Conservation (phyloP, 805 yeast genomes). For the Zygosaccharomyces bisporus region DNA sequence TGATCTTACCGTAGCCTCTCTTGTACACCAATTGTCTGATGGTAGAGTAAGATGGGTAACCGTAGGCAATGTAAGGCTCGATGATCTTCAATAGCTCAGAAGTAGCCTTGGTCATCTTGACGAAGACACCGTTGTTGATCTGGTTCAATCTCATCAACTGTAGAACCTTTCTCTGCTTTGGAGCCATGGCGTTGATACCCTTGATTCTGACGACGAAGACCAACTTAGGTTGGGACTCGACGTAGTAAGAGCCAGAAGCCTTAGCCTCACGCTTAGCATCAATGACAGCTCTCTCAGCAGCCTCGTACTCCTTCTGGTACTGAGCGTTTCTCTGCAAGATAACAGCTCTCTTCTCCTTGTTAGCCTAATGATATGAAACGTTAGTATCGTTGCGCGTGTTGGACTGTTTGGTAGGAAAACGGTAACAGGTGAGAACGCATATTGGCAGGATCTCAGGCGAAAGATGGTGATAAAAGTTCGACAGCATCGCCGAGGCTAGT, state of each 20-base stretch:
- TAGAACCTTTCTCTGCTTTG: constrained; percentile 98
- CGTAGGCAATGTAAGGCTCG: constrained; percentile 96
- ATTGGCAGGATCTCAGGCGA: constrained; percentile 49
- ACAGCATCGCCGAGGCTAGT: constrained; percentile 71
- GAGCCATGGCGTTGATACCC: constrained; percentile 98
- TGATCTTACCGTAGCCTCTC: constrained; percentile 97
- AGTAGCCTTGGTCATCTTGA: constrained; percentile 94
- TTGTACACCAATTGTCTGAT: constrained; percentile 90
- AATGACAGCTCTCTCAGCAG: constrained; percentile 83
- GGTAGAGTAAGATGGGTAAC: constrained; percentile 93
- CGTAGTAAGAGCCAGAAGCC: constrained; percentile 91
- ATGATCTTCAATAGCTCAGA: constrained; percentile 86
- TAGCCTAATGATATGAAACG: constrained; percentile 37
- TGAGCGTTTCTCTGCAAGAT: constrained; percentile 93
- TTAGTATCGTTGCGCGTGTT: constrained; percentile 13
- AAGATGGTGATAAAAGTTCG: constrained; percentile 69
- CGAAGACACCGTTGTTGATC: constrained; percentile 93
- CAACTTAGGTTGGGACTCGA: constrained; percentile 90
- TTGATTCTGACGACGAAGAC: constrained; percentile 97
- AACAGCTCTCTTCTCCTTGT: constrained; percentile 58
- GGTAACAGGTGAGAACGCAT: neutral
- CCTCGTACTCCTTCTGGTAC: constrained; percentile 91
- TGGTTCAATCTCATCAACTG: constrained; percentile 90
- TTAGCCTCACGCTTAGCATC: constrained; percentile 90
- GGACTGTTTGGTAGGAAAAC: neutral